A percentile compares a stretch with the other conserved stretches of the same genome.
Evolutionary conservation across 106 monocot species (phyloP).

Genomic region (Triglochin maritima): DNA sequence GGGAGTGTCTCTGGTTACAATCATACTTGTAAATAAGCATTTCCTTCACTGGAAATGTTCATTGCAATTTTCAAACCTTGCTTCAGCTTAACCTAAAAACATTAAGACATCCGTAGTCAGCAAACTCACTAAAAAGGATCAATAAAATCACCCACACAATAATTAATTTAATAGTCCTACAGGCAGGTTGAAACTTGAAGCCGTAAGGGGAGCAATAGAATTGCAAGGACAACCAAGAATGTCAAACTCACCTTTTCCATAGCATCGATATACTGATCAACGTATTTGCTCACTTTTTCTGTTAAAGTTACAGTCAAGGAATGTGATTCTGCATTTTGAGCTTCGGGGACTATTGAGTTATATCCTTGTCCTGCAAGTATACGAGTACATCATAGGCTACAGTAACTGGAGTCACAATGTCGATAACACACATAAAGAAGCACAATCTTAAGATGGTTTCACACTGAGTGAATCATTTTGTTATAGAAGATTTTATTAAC

Average conservation of each 20-base stretch:
- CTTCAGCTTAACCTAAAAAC: conserved; percentile 78
- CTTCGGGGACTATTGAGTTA: conserved; percentile 72
- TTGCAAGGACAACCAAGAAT: not conserved
- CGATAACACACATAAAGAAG: too few relatives aligned
- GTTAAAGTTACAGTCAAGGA: conserved; percentile 42
- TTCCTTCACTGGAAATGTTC: conserved; percentile 90
- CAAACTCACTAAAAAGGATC: not conserved
- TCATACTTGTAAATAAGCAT: conserved; percentile 80
- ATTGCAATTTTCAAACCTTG: conserved; percentile 86
- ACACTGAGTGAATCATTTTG: too few relatives aligned
- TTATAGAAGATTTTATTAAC: too few relatives aligned
- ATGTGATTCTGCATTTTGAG: conserved; percentile 55
- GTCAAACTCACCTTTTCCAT: conserved; percentile 79
- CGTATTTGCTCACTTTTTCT: conserved; percentile 43
- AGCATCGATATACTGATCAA: conserved; percentile 83
- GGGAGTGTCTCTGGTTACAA: not conserved
- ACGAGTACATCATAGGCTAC: too few relatives aligned
- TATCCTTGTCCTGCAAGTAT: conserved; percentile 68
- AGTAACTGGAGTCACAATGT: too few relatives aligned
- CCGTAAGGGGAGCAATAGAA: not conserved
- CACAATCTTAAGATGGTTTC: too few relatives aligned
- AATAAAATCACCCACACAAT: not conserved
- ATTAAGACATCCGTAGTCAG: too few relatives aligned
- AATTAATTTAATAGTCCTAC: not conserved
- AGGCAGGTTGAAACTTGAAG: not conserved